Percentiles rank a stretch among this genome's conserved stretches.
Conservation (phyloP, 2,329 filamentous ascomycete genomes). For the Neofusicoccum umdonicola region DNA sequence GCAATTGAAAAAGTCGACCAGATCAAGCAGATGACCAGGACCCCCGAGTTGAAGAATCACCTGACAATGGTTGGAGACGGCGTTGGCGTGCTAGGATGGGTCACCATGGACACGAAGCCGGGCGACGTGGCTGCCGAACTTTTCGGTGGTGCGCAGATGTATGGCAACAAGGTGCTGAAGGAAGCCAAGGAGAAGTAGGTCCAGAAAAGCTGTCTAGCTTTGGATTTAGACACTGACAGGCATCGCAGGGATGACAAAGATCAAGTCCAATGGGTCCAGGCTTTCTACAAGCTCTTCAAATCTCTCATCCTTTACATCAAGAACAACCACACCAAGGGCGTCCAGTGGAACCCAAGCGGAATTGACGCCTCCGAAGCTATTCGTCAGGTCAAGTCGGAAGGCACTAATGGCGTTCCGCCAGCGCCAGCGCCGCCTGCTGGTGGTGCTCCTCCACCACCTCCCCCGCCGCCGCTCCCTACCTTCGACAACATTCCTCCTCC, state of each 20-base stretch:
- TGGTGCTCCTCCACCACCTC: conserved; percentile 58
- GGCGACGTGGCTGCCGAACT: conserved; percentile 82
- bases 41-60: conserved; percentile 73
- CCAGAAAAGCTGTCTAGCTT: background rate
- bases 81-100: conserved; percentile 86
- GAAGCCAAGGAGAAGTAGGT: conserved; percentile 78
- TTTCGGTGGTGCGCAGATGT: conserved; percentile 83
- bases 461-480: conserved; percentile 61
- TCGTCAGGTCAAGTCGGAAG: conserved; percentile 51
- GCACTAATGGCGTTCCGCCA: conserved; percentile 36
- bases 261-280: conserved; percentile 83
- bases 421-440: conserved; percentile 54
- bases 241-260: background rate
- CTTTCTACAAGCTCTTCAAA: conserved; percentile 90
- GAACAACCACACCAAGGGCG: conserved; percentile 73
- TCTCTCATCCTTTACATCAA: conserved; percentile 81
- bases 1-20: conserved; percentile 75
- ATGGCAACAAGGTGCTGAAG: conserved; percentile 89
- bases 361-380: conserved; percentile 70
- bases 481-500: conserved; percentile 53
- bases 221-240: background rate
- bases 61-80: conserved; percentile 86
- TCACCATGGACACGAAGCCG: conserved; percentile 76
- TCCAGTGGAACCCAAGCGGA: conserved; percentile 82
- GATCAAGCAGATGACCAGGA: conserved; percentile 78